phyloP scores from a whole-genome alignment of 176 grass and related monocot species.

The Urochloa ruziziensis region DNA sequence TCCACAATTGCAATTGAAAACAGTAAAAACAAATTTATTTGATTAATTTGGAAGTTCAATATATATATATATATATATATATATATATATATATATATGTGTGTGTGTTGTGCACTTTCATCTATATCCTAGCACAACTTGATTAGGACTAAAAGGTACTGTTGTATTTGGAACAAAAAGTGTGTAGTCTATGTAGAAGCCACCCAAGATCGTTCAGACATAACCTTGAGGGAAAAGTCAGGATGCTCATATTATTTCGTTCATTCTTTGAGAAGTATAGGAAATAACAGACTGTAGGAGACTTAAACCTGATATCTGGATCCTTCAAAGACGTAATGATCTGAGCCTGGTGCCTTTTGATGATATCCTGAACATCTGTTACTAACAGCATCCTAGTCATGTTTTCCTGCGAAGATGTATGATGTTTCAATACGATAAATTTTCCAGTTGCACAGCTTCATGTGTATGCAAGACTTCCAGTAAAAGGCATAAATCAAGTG shows the following conservation, averaged over 20 bases:
- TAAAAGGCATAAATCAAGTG: slow-evolving; percentile 17
- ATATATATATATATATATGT: not conserved
- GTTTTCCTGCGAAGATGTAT: slow-evolving; percentile 71
- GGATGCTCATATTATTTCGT: not conserved
- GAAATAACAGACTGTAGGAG: not conserved
- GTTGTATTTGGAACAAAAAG: not conserved
- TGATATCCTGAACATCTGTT: slow-evolving; percentile 99
- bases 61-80: not conserved
- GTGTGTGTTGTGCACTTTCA: not conserved
- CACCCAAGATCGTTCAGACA: not conserved
- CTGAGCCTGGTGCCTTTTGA: slow-evolving; percentile 98
- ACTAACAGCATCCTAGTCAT: slow-evolving; percentile 98
- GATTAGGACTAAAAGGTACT: not conserved
- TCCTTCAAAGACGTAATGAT: slow-evolving; percentile 99
- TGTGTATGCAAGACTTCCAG: not conserved
- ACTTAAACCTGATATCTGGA: slow-evolving; percentile 91
- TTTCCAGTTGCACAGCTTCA: not conserved
- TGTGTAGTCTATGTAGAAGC: not conserved
- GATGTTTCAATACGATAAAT: slow-evolving; percentile 18
- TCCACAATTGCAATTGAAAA: not conserved
- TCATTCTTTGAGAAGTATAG: slow-evolving; percentile 3
- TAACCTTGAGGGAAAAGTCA: not conserved
- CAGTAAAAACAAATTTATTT: not conserved
- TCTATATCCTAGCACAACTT: not conserved
- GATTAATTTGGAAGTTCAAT: not conserved